These are phyloP conservation scores for Neurospora tetraspora DNA, from an alignment of 495 filamentous ascomycete genomes.

Conservation along the genomic window DNA sequence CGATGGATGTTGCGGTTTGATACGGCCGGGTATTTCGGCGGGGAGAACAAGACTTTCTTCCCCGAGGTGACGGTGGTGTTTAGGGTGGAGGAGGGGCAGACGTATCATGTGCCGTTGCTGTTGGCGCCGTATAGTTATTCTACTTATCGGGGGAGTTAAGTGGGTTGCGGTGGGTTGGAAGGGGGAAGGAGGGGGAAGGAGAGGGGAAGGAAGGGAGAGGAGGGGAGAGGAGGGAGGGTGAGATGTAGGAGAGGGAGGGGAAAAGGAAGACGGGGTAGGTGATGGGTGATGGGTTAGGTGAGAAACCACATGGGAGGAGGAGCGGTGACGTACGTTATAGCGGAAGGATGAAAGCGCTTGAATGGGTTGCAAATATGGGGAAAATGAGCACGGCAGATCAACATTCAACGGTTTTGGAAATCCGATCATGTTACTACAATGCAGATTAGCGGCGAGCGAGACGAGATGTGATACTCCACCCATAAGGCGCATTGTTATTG, in stretches of 20 bases:
- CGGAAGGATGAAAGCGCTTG: neutral
- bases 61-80: slow-evolving; percentile 86
- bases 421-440: no score
- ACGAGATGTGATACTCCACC: neutral
- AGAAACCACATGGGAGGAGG: neutral
- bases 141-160: slow-evolving; percentile 71
- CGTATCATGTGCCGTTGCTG: slow-evolving; percentile 89
- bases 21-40: slow-evolving; percentile 66
- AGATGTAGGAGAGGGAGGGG: no score
- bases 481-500: neutral
- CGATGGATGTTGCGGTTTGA: slow-evolving; percentile 70
- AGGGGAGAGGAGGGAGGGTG: no score
- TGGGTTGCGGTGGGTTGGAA: no score
- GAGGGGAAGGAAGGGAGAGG: no score
- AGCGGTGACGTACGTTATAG: neutral
- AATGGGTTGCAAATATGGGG: neutral
- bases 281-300: neutral
- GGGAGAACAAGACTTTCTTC: slow-evolving; percentile 70
- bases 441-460: neutral
- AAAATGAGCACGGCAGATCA: neutral
- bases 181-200: no score
- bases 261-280: neutral
- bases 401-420: neutral
- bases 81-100: slow-evolving; percentile 58
- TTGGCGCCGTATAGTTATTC: slow-evolving; percentile 86